Percentiles rank a stretch among this genome's conserved stretches.
phyloP scores from a whole-genome alignment of 2,329 filamentous ascomycete genomes.

The Neofusicoccum umdonicola region DNA sequence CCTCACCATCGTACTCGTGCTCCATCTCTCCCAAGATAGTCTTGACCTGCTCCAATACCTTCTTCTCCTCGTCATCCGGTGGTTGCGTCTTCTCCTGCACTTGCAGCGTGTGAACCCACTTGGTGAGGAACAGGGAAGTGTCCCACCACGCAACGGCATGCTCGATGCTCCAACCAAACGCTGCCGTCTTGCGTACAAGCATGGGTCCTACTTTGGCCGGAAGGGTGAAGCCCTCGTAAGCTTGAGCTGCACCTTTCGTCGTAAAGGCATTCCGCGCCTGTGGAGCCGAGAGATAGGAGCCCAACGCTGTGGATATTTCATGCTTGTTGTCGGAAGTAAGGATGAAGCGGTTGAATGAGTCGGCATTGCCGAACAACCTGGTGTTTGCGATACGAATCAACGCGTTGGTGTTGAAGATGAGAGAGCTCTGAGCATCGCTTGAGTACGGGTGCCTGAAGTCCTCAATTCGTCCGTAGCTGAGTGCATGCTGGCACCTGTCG shows the following conservation, averaged over 20 bases:
- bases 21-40: constrained; percentile 27
- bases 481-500: constrained; percentile 25
- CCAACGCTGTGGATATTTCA: constrained; percentile 25
- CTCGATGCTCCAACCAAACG: constrained; percentile 34
- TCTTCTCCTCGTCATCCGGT: constrained; percentile 24
- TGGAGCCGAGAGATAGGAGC: constrained; percentile 25
- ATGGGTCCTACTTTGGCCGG: constrained; percentile 28
- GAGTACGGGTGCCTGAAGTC: constrained; percentile 20
- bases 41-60: constrained; percentile 27
- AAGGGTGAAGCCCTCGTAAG: constrained; percentile 28
- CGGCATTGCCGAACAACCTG: constrained; percentile 28
- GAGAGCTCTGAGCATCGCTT: constrained; percentile 27
- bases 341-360: constrained; percentile 27
- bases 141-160: constrained; percentile 37
- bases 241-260: constrained; percentile 27
- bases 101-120: constrained; percentile 34
- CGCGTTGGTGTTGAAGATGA: constrained; percentile 36
- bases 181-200: constrained; percentile 32
- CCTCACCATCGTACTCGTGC: constrained; percentile 20
- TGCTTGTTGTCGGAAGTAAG: constrained; percentile 28
- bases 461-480: constrained; percentile 15
- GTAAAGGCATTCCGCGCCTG: constrained; percentile 28
- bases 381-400: constrained; percentile 33
- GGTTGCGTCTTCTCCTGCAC: constrained; percentile 19
- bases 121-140: constrained; percentile 31